Evolutionary conservation across 352 stramenopile species (phyloP), one percentile per base, ranked within the genome.

Genomic region (Aphanomyces invadans): DNA sequence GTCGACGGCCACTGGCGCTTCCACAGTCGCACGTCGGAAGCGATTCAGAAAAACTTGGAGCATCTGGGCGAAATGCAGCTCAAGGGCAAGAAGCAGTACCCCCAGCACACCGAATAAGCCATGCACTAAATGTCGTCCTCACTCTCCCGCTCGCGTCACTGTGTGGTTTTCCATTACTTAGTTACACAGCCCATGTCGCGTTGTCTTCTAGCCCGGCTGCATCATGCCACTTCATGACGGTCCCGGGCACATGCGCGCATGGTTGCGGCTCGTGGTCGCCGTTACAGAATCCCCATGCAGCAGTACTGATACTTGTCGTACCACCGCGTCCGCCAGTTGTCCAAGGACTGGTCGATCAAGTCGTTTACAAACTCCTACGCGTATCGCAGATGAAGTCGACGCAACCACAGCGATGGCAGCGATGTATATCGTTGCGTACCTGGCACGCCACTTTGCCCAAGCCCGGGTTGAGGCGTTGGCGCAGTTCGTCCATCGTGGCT

Each of bases 271-370:
- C n/a, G n/a, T n/a, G n/a, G n/a, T n/a, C n/a, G n/a, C 9, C 10
- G 25, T 73, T 76, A 95, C 38, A 92, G 70, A 56, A 97, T 96
- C 29, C 88, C 86, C 55, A 94, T 84, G 72, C 76, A 89, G 54
- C 81, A 84, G 63, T 87, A 87, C 75, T 97, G 88, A 66, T 94
- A 96, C 72, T 89, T 90, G 78, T 97, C 89, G 68, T 97, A 97
- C 79, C 82, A 92, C 53, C 85, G 85, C 32, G 87, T 95, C 25
- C 85, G 73, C 83, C 86, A 95, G 66, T 92, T 96, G 73, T 95
- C 90, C 61, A 94, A 85, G 44, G 81, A 90, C 65, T 88, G 79
- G 68, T 92, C 78, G 69, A 97, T 92, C 15, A 96, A 72, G 57
- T 89, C 76, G 71, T 92, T 91, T 38, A 92, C 86, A 61, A 90